Evolutionary conservation across 1,139 yeast species (phyloP).

Genomic region (Yarrowia galli): DNA sequence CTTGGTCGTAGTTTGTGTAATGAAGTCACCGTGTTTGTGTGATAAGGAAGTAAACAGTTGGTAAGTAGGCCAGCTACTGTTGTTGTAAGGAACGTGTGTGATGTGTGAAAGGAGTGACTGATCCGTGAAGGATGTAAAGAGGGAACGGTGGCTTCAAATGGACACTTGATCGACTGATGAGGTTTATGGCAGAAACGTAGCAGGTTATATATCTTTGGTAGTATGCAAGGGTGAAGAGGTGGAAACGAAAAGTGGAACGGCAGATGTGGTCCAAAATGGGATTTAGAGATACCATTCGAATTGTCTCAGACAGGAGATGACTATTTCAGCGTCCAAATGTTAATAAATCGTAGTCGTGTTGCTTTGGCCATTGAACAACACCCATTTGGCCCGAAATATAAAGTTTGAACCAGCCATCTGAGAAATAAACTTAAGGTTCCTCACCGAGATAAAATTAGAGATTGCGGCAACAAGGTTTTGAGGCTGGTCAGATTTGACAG

Average conservation of each 20-base stretch:
- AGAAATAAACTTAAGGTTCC: neutral
- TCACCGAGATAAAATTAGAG: slow-evolving; percentile 22
- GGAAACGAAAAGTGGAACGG: slow-evolving; percentile 8
- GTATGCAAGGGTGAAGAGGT: slow-evolving; percentile 34
- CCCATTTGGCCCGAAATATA: neutral
- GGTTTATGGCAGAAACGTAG: slow-evolving; percentile 2
- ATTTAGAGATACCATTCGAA: neutral
- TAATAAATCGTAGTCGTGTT: too few species aligned
- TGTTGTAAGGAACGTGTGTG: slow-evolving; percentile 8
- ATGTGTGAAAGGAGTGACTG: slow-evolving; percentile 23
- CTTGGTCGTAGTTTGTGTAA: neutral
- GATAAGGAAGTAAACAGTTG: slow-evolving; percentile 18
- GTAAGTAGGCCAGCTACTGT: slow-evolving; percentile 21
- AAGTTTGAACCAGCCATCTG: neutral
- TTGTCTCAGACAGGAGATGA: neutral
- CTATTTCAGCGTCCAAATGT: neutral
- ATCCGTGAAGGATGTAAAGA: slow-evolving; percentile 1
- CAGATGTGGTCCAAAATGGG: too few species aligned
- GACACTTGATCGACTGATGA: slow-evolving; percentile 26
- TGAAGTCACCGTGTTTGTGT: neutral
- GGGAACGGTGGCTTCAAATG: slow-evolving; percentile 15
- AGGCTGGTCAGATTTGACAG: slow-evolving; percentile 23
- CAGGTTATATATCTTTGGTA: neutral
- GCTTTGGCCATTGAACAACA: neutral
- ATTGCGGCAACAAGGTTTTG: neutral